These are phyloP conservation scores for Coemansia sp. DNA, from an alignment of 192 early-diverging fungal species.

Conservation along the genomic window DNA sequence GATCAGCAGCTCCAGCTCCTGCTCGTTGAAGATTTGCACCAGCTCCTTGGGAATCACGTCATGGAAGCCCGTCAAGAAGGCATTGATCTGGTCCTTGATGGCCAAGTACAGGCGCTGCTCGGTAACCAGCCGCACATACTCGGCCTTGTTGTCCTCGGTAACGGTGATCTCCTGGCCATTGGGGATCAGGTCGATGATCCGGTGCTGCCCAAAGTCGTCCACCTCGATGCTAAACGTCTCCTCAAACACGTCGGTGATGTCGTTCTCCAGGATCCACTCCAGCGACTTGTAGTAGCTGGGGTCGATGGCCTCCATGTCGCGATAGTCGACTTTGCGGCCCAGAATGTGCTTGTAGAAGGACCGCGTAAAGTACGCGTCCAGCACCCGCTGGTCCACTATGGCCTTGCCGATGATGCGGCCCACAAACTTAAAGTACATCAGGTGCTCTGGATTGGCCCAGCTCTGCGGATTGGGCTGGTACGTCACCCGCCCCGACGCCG, in stretches of 20 bases:
- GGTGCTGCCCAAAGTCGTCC: slow-evolving; percentile 87
- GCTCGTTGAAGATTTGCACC: slow-evolving; percentile 97
- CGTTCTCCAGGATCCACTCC: slow-evolving; percentile 97
- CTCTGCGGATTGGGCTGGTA: slow-evolving; percentile 97
- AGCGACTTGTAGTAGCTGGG: slow-evolving; percentile 95
- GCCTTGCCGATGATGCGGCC: slow-evolving; percentile 98
- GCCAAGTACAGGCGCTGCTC: slow-evolving; percentile 88
- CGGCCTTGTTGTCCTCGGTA: slow-evolving; percentile 94
- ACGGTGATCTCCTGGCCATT: slow-evolving; percentile 85
- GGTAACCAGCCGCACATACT: slow-evolving; percentile 91
- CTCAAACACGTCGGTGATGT: slow-evolving; percentile 93
- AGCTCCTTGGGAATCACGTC: slow-evolving; percentile 90
- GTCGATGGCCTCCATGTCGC: slow-evolving; percentile 97
- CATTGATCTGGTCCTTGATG: slow-evolving; percentile 92
- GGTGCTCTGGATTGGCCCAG: slow-evolving; percentile 88
- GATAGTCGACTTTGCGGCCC: slow-evolving; percentile 87
- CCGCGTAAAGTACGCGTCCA: slow-evolving; percentile 96
- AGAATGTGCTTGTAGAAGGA: slow-evolving; percentile 99
- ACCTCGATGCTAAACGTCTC: slow-evolving; percentile 92
- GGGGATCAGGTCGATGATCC: slow-evolving; percentile 83
- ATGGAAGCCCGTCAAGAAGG: slow-evolving; percentile 93
- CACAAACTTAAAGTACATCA: slow-evolving; percentile 96
- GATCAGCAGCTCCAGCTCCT: slow-evolving; percentile 97
- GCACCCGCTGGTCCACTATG: slow-evolving; percentile 91
- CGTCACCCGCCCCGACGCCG: slow-evolving; percentile 91